These are phyloP conservation scores for Beauveria asiatica DNA, from an alignment of 2,329 filamentous ascomycete genomes.

Conservation along the genomic window DNA sequence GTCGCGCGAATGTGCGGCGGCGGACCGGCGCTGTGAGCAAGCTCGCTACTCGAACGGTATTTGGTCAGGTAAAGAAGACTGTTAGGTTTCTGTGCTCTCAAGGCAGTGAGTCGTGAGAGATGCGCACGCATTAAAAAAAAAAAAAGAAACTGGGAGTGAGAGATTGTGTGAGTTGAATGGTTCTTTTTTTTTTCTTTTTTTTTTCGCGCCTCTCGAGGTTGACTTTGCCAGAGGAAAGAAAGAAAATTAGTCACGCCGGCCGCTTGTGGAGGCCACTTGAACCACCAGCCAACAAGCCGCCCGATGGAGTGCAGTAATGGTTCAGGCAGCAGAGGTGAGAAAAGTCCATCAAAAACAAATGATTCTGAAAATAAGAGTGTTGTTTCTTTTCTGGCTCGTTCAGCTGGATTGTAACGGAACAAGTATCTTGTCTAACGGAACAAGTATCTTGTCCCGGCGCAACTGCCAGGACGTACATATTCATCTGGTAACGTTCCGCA, in stretches of 20 bases:
- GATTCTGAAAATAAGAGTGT: too few species aligned
- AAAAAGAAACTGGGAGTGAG: neutral
- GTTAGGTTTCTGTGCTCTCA: neutral
- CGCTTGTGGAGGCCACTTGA: neutral
- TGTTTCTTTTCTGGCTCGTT: too few species aligned
- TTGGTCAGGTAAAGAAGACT: neutral
- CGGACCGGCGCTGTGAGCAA: too few species aligned
- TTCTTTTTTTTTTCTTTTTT: neutral
- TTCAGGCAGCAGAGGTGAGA: too few species aligned
- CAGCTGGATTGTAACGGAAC: too few species aligned
- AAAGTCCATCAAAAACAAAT: too few species aligned
- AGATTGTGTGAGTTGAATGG: neutral
- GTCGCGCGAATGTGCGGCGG: neutral
- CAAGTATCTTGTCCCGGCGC: too few species aligned
- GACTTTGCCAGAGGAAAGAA: neutral
- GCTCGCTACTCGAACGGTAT: neutral
- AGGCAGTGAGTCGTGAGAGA: neutral
- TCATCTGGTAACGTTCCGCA: too few species aligned
- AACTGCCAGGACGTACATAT: too few species aligned
- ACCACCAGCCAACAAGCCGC: too few species aligned
- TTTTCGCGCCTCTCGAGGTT: neutral
- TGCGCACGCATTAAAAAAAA: neutral
- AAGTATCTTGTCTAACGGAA: too few species aligned
- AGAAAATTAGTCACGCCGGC: slow-evolving; percentile 4
- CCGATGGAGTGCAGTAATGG: too few species aligned